Base-by-base conservation (phyloP, 768 basidiomycete genomes). In the Tephrocybe sp. region DNA sequence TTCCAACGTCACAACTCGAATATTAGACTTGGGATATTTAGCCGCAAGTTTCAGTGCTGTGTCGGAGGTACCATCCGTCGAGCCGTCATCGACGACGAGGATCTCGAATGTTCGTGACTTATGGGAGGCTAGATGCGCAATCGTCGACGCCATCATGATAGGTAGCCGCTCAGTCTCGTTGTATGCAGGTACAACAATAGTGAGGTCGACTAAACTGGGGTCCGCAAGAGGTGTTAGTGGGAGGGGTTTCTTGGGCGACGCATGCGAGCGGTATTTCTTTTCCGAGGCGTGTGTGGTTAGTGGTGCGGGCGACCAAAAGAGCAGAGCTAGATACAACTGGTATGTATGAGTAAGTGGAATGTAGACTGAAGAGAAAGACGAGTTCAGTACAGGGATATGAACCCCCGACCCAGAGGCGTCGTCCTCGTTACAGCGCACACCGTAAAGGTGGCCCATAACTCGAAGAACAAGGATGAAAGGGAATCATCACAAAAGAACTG, bases 391-490 rank as follows among this genome's bases (percentile, higher is more conserved):
- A 64, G 66, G 69, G 70, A 67, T 57, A 53, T 50, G 50, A 55
- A 62, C 69, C 77, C n/a, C 74, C 67, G 73, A 78, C 80, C 85
- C 73, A 61, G 53, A 49, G 51, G 52, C 74, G 61, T 87, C 89
- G 83, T 87, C 89, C 58, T 78, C 67, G 76, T 71, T 71, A 63
- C 72, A 74, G 79, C 88, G 87, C 77, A 63, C 64, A 64, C 51
- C 60, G 54, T 58, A 43, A 52, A 59, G 59, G 70, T 55, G 68
- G 75, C 89, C 84, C 83, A 69, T 60, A 63, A 74, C 85, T 91
- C 89, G 74, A 87, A 91, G 89, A 91, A 92, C 89, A 92, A 92
- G 89, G 89, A 92, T 92, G 89, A 89, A 80, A 66, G 49, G 71
- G 74, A 72, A 57, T 71, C 85, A 88, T 89, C 88, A 69, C 60